Base-by-base conservation (phyloP, 2,329 filamentous ascomycete genomes). In the Thelonectria rubi region DNA sequence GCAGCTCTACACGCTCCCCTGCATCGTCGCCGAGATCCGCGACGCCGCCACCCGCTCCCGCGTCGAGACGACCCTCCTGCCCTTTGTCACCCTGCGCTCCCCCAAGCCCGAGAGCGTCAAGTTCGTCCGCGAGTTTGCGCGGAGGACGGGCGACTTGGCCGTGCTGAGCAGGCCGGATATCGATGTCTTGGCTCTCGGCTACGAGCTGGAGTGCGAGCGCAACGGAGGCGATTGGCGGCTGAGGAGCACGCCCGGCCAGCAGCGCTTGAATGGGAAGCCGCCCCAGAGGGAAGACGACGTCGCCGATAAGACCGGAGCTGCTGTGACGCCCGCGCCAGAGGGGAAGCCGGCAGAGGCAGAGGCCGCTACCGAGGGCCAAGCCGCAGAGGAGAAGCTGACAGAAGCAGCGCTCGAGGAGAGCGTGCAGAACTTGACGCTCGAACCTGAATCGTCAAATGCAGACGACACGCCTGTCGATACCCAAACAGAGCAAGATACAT, bases 121-220 rank as follows among this genome's bases (percentile, higher is more conserved):
- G 72, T 84, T 94, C 62, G 86, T 97, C 4, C 88, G 87, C 50
- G 91, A 92, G 60, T 98, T 98, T 80, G 92, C 95, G 46, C 87
- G 92, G 56, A 91, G 88, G 75, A 98, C 95, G 0, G 95, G 95
- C 57, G 95, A 99, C 76, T 84, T 94, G 64, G 87, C 91, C 11
- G 94, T 97, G 1, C 81, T 99, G 60, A 97, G 94, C 78, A 88
- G 86, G 73, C 91, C 93, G 1, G 95, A 99, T 87, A 81, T 98
- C 63, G 91, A 96, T 69, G 85, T 99, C 42, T 81, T 98, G 72
- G 95, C 94, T 9, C 81, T 99, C 58, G 91, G 93, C 1, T 98
- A 98, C 76, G 95, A 99, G 75, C 76, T 98, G n/a, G 94, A 98
- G 72, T 91, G 92, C 71, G 94, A 98, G 80, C 83, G 89, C 60